phyloP scores from a whole-genome alignment of 305 asterid species.

The Rubia peregrina region DNA sequence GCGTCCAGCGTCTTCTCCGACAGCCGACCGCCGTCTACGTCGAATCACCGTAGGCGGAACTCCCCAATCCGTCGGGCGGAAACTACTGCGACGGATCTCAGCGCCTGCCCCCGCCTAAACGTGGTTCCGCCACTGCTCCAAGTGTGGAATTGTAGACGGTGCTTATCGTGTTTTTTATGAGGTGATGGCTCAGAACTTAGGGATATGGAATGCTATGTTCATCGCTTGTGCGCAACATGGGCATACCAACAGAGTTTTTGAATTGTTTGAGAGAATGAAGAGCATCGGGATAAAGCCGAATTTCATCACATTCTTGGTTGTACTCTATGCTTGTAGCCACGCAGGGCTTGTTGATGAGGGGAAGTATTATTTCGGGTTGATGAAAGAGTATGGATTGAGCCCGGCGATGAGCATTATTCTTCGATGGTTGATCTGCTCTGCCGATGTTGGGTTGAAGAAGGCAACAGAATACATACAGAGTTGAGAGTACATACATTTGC shows the following conservation, averaged over 20 bases:
- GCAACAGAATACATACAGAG: too few relatives aligned
- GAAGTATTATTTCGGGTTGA: conserved; percentile 44
- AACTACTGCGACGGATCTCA: too few relatives aligned
- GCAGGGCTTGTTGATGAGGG: conserved; percentile 65
- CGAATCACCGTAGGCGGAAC: too few relatives aligned
- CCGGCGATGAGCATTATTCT: conserved; percentile 69
- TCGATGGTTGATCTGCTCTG: conserved; percentile 77
- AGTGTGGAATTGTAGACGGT: conserved; percentile 58
- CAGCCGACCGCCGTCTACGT: too few relatives aligned
- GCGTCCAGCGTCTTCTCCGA: too few relatives aligned
- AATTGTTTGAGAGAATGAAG: conserved; percentile 48
- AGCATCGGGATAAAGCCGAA: conserved; percentile 45
- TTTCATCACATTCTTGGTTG: conserved; percentile 55
- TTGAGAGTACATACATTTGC: too few relatives aligned
- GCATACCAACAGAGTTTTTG: conserved; percentile 43
- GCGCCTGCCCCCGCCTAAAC: too few relatives aligned
- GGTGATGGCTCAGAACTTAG: conserved; percentile 46
- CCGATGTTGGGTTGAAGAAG: too few relatives aligned
- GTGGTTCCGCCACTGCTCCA: too few relatives aligned
- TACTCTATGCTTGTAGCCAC: conserved; percentile 73
- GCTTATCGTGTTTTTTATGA: conserved; percentile 56
- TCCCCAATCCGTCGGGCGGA: too few relatives aligned
- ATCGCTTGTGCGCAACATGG: conserved; percentile 74
- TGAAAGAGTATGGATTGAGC: conserved; percentile 61
- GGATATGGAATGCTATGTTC: conserved; percentile 71